Evolutionary conservation across 805 yeast genomes (phyloP), one percentile per base, ranked within the genome.

Genomic region (Candida koratica): DNA sequence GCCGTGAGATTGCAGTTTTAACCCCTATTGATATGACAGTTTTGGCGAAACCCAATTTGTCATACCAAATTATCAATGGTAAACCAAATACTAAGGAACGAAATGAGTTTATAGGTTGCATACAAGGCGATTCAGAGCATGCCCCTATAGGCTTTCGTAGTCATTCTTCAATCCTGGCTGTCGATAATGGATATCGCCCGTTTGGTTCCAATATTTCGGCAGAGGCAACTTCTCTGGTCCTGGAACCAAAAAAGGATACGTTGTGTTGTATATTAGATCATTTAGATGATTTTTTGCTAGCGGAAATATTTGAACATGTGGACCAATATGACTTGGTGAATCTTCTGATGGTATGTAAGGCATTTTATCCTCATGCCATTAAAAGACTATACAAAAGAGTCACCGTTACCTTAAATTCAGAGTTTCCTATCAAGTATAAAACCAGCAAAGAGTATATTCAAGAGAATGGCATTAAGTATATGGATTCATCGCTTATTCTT

Each of bases 401-500:
- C 12, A 57, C 64, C 1, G 60, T 61, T 17, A 42, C 53, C 7
- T 39, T 61, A 25, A 49, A 53, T 34, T 54, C 58, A 2, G 57
- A 58, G 26, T 44, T 54, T 18, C 63, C 66, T 5, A 16, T 41
- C 3, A 32, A 38, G 19, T 58, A 56, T 37, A 38, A 39, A 3
- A 13, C 44, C 6, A 31, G 28, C 5, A 23, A 24, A 6, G 3
- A 5, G n/a, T 61, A 47, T 43, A 46, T 61, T 5, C 28, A 29
- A 8, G 61, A 60, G 9, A 53, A 51, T 37, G 66, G 65, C 1
- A 38, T 58, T 17, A 48, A 41, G 24, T 43, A 43, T 44, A 58
- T 61, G 65, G 56, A 61, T 33, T 46, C 56, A 60, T 37, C 63
- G 6, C 25, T 61, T 11, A 55, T 61, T 17, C 32, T 55, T n/a